Evolutionary conservation across 1,284 basidiomycete species (phyloP).

Genomic region (Melampsora larici-populina): DNA sequence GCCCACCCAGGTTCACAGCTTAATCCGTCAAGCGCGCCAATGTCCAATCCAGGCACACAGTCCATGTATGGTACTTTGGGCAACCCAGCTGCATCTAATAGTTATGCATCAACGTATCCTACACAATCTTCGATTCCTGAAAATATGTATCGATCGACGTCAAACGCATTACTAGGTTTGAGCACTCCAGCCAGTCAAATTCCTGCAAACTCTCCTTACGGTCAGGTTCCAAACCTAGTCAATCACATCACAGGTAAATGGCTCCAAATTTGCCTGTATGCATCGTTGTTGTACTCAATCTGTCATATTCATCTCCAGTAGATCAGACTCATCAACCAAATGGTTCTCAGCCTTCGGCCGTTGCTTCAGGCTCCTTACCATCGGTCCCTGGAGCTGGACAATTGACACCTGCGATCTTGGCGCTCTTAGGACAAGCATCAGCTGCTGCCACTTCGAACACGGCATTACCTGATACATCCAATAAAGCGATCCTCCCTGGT

Average conservation of each 20-base stretch:
- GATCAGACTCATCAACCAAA: too few relatives aligned
- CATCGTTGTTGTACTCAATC: too few relatives aligned
- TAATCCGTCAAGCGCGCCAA: slow-evolving; percentile 8
- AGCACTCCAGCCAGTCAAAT: not conserved
- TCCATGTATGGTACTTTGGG: not conserved
- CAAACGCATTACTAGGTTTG: not conserved
- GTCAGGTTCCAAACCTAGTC: not conserved
- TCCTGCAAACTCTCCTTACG: not conserved
- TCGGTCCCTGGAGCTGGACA: not conserved
- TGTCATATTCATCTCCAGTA: too few relatives aligned
- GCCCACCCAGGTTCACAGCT: slow-evolving; percentile 22
- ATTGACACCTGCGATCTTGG: not conserved
- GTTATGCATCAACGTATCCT: not conserved
- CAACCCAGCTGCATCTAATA: not conserved
- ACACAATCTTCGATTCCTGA: not conserved
- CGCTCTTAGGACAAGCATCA: not conserved
- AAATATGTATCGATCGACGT: not conserved
- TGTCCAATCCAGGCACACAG: not conserved
- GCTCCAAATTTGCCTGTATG: too few relatives aligned
- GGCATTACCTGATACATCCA: too few relatives aligned
- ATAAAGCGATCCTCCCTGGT: too few relatives aligned
- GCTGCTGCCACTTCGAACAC: not conserved
- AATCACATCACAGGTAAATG: too few relatives aligned
- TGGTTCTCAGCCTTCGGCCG: not conserved
- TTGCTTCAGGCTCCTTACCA: not conserved